These are phyloP conservation scores for Cubamyces lactineus DNA, from an alignment of 768 basidiomycete genomes.

Conservation along the genomic window DNA sequence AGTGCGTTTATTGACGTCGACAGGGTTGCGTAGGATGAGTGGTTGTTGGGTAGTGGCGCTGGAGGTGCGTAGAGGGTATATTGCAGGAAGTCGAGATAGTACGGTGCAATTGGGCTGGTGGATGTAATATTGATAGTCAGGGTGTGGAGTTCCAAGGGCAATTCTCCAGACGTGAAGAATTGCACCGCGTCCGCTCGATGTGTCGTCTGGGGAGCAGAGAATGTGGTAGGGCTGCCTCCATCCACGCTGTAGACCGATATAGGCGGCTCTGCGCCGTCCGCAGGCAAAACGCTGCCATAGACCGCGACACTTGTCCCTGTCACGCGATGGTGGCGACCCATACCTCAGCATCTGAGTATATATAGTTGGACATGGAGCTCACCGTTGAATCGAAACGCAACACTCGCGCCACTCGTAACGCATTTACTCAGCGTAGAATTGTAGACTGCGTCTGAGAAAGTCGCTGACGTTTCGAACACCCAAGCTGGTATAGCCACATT, in stretches of 20 bases:
- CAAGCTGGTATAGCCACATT: neutral
- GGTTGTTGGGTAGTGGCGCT: neutral
- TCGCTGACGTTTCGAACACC: neutral
- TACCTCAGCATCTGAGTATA: neutral
- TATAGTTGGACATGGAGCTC: neutral
- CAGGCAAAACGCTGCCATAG: neutral
- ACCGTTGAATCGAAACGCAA: conserved; percentile 3
- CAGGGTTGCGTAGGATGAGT: neutral
- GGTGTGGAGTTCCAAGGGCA: conserved; percentile 4
- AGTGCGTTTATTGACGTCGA: neutral
- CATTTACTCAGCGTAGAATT: neutral
- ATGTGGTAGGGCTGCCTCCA: neutral
- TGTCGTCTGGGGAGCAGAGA: neutral
- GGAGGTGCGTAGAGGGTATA: neutral
- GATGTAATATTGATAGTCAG: neutral
- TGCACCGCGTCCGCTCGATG: neutral
- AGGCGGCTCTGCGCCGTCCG: neutral
- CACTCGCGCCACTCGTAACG: conserved; percentile 2
- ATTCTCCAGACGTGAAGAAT: neutral
- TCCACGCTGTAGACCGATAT: conserved; percentile 12
- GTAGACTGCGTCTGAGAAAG: neutral
- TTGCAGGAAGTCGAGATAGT: conserved; percentile 7
- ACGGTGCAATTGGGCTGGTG: neutral
- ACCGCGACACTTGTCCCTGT: neutral
- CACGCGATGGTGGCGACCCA: neutral